Base-by-base conservation (phyloP, 2,329 filamentous ascomycete genomes). In the Colletotrichum chlorophyti region DNA sequence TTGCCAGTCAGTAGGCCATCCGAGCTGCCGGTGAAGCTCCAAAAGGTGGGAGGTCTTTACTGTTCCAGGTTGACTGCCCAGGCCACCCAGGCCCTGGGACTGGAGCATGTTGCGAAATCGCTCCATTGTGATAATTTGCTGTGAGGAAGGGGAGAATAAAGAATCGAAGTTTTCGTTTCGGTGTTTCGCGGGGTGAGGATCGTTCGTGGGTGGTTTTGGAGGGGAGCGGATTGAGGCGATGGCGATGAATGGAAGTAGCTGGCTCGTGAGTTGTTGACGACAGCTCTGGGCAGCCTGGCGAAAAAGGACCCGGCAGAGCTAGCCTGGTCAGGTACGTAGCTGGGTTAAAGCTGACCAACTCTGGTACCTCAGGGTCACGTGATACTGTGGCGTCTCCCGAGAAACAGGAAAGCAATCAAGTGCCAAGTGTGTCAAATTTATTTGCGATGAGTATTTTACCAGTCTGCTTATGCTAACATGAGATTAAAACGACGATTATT, bases 31-130 rank as follows among this genome's bases (percentile, higher is more conserved):
- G 21, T 21, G 17, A 29, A 60, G 51, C 45, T 60, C 15, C 15
- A 10, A 24, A 46, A 61, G 27, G 61, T 62, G 58, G 53, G 32
- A 38, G 66, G 63, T 63, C 69, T 84, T 74, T 81, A 89, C 87
- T 68, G 85, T 80, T 70, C 84, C 85, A 35, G 85, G 83, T 61
- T 81, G 77, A 65, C 81, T 76, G 64, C 83, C 84, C 45, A 89
- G 79, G 67, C 83, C 82, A 58, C 84, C 83, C 81, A 91, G 88
- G 67, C 88, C 87, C 67, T 86, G 84, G 69, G 91, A 90, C 65
- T 90, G 88, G 67, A 97, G 84, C 87, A 97, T 90, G 74, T 90
- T 87, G 78, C 91, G 93, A 76, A 97, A 88, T 73, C 94, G 89
- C 73, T 98, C 94, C 94, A 97, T 98, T 59, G 65, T 80, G 47